Base-by-base conservation (phyloP, 2,329 filamentous ascomycete species). In the Penicillium sp. region DNA sequence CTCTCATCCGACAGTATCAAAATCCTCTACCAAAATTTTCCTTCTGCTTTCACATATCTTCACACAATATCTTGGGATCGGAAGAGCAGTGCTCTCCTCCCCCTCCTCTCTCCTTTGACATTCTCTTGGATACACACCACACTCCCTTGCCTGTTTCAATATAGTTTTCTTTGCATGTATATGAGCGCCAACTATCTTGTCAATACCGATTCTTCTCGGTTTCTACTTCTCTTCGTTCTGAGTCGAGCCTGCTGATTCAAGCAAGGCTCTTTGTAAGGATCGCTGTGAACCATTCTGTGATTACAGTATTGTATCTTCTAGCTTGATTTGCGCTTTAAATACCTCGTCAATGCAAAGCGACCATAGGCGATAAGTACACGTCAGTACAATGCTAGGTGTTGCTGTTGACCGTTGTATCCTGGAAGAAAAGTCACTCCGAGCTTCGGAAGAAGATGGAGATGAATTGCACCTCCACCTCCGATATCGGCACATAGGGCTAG, bases 171-270 rank as follows among this genome's bases (percentile, higher is more conserved):
- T 62, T 60, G 14, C 49, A 51, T 65, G 61, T 64, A 63, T 32
- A 63, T 64, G 55, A 64, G 50, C 52, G 48, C 56, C 60, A 59
- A 62, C 52, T 59, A 49, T 42, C 43, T 55, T 61, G 43, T 58
- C 54, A 47, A 54, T 60, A 55, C 36, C 38, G 42, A 47, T 43
- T 48, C 38, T 27, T 16, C 27, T 22, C 47, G 29, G 14, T 29
- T 48, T 42, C 39, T 7, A 40, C 53, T 29, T 48, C 59, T 48
- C 22, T 49, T 56, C 51, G n/a, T 47, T 38, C 44, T 55, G 47
- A 29, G 47, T 31, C 48, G 21, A 56, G 50, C 55, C 51, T 51
- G 13, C 51, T 52, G 16, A 34, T 47, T 43, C 49, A 31, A 53
- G 51, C 46, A 46, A 44, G 13, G 16, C 32, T 16, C 16, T 44